A percentile compares a stretch with the other conserved stretches of the same genome.
phyloP scores from a whole-genome alignment of 306 rosid species.

The Luffa aegyptiaca region DNA sequence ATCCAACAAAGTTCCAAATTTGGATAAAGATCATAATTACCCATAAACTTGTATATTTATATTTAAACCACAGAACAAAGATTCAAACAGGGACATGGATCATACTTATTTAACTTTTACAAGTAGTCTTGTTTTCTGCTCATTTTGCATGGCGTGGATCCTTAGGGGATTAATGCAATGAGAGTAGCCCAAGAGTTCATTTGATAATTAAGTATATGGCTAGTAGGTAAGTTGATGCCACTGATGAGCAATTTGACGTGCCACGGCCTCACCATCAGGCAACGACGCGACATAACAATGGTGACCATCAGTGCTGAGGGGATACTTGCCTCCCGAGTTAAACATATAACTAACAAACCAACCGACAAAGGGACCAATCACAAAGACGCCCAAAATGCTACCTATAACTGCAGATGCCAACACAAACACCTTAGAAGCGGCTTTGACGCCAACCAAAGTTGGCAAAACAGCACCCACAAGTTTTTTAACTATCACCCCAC shows the following conservation, averaged over 20 bases:
- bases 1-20: too few relatives aligned
- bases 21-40: too few relatives aligned
- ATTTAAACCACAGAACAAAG: too few relatives aligned
- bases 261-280: neutral
- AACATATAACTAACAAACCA: neutral
- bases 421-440: neutral
- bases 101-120: too few relatives aligned
- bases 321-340: neutral
- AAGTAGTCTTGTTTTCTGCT: too few relatives aligned
- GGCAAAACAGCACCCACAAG: neutral
- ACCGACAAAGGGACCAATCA: neutral
- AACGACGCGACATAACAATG: neutral
- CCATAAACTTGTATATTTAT: too few relatives aligned
- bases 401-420: neutral
- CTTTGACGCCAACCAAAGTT: neutral
- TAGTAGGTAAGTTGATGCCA: too few relatives aligned
- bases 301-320: neutral
- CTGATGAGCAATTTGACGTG: neutral
- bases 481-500: neutral
- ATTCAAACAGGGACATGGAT: too few relatives aligned
- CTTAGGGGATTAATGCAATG: too few relatives aligned
- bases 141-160: too few relatives aligned
- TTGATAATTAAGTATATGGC: too few relatives aligned
- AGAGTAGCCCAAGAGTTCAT: too few relatives aligned
- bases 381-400: neutral